phyloP scores from a whole-genome alignment of 2,329 filamentous ascomycete species.

The Cordyceps cateniannulata region DNA sequence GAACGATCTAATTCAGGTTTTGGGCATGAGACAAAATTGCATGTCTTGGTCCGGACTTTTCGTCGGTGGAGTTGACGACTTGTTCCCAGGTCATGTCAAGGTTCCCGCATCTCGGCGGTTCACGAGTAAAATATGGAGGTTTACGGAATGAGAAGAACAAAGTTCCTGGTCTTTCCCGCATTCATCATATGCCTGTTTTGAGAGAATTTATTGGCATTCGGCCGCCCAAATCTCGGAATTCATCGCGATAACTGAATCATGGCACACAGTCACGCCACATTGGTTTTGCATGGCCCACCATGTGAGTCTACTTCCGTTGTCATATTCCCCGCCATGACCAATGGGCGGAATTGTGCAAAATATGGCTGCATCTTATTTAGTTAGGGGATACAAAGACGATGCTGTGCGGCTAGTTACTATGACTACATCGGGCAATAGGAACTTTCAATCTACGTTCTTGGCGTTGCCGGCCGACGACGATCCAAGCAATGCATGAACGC shows the following conservation, averaged over 20 bases:
- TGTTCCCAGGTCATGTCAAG: neutral
- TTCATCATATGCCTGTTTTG: neutral
- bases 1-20: neutral
- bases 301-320: neutral
- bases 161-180: neutral
- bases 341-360: too few relatives aligned
- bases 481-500: neutral
- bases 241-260: neutral
- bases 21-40: neutral
- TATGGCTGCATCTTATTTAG: too few relatives aligned
- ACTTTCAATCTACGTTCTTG: neutral
- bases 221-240: neutral
- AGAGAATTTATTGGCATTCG: neutral
- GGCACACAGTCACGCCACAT: neutral
- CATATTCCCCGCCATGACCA: too few relatives aligned
- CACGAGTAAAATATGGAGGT: neutral
- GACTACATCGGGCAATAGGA: neutral
- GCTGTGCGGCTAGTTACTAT: neutral
- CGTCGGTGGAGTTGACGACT: neutral
- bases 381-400: neutral
- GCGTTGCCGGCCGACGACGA: neutral
- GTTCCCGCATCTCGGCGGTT: neutral
- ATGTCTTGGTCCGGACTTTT: neutral
- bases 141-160: neutral
- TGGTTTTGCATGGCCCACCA: neutral